Conservation (phyloP, 768 basidiomycete genomes). For the Tricholoma terreum region DNA sequence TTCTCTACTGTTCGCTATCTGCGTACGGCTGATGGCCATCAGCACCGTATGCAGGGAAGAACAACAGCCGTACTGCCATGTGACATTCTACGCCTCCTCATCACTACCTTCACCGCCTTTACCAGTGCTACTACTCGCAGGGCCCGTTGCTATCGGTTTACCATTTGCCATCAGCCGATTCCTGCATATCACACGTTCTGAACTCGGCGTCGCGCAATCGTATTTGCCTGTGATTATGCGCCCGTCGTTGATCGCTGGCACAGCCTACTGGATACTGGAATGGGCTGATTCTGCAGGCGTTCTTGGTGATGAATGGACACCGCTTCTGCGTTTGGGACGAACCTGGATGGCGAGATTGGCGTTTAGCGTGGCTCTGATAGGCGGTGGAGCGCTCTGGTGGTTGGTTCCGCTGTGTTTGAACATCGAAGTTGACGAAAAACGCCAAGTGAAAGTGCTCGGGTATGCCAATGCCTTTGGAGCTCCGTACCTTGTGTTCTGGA, state of each 20-base stretch:
- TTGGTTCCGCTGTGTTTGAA: conserved; percentile 71
- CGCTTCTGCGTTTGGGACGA: conserved; percentile 47
- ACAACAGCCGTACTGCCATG: conserved; percentile 84
- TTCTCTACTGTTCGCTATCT: conserved; percentile 58
- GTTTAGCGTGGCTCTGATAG: conserved; percentile 48
- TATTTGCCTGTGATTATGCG: conserved; percentile 60
- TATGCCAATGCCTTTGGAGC: conserved; percentile 91
- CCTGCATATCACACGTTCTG: conserved; percentile 66
- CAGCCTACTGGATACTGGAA: conserved; percentile 78
- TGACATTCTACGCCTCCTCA: conserved; percentile 84
- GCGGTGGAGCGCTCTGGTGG: conserved; percentile 68
- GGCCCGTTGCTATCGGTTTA: conserved; percentile 50
- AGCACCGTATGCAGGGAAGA: conserved; percentile 95
- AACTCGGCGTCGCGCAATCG: conserved; percentile 65
- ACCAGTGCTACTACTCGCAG: conserved; percentile 52
- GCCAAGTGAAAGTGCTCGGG: conserved; percentile 64
- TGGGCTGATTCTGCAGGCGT: conserved; percentile 61
- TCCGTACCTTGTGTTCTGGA: conserved; percentile 82
- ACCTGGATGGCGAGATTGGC: conserved; percentile 61
- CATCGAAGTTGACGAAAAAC: conserved; percentile 39
- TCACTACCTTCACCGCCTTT: conserved; percentile 64
- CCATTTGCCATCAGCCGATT: conserved; percentile 57
- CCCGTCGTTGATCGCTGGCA: conserved; percentile 56
- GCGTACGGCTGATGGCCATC: conserved; percentile 70
- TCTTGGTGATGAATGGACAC: conserved; percentile 39